Evolutionary conservation across 106 monocot species (phyloP), one percentile per base, ranked within the genome.

Genomic region (Phalaenopsis equestris): DNA sequence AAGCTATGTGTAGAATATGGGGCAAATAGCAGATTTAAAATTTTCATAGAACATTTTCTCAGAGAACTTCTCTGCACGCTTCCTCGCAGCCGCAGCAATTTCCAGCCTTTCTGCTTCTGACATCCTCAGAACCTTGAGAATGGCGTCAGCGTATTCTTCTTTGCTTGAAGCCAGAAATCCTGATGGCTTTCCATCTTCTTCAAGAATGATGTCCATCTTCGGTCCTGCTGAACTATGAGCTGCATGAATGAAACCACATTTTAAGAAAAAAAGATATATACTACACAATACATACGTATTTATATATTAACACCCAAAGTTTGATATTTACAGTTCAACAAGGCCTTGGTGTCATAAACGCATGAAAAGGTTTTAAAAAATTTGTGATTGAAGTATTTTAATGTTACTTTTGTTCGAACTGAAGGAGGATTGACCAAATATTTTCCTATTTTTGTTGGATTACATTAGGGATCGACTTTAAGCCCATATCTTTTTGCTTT

Each of bases 221-320:
- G 98, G 98, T 1, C 98, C 94, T 12, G 94, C 98, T 5, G 94
- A 94, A 86, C 91, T 91, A 85, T 94, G 90, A 19, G 92, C 98
- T 98, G 85, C 67, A 36, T 46, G 18, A 72, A 15, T 1, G 24
- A 74, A 82, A 52, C 36, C 14, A 39, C 21, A 61, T 61, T 61
- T 61, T n/a, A 61, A 21, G 21, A 61, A 52, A 10, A 52, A 52
- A 52, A 45, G 6, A 45, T 4, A 45, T 45, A 4, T 45, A 45
- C 43, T 30, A 45, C 6, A 45, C 43, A 45, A 45, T 45, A 0
- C 43, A 0, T 45, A 45, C 6, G 43, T 6, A 45, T 45, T 6
- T 45, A 45, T 6, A 45, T 45, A 45, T 45, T 45, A 45, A 45
- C 43, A 45, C 5, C 43, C 6, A 45, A 45, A 45, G 3, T 45